Conservation (phyloP, 495 filamentous ascomycete species). For the Ascobolus immersus region DNA sequence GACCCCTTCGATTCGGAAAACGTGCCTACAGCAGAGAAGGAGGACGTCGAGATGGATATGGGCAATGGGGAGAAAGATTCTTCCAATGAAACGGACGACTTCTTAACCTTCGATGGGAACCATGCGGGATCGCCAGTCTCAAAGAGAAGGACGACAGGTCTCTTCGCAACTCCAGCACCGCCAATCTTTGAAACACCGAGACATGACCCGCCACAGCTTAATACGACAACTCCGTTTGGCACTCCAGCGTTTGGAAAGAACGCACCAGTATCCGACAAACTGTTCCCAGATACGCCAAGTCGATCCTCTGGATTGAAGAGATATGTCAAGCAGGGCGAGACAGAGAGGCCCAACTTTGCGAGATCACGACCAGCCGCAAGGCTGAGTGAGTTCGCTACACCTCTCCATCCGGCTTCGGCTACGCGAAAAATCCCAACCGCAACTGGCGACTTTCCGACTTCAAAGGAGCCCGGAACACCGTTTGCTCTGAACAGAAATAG, state of each 20-base stretch:
- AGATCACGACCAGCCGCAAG: slow-evolving; percentile 19
- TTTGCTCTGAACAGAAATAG: slow-evolving; percentile 30
- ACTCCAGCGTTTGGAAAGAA: slow-evolving; percentile 4
- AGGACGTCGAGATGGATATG: too few species aligned
- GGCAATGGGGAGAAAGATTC: too few species aligned
- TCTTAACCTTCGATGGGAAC: too few species aligned
- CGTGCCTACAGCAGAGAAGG: too few species aligned
- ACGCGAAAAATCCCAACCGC: slow-evolving; percentile 43
- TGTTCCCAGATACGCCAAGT: too few species aligned
- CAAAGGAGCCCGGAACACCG: slow-evolving; percentile 42
- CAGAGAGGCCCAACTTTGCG: slow-evolving; percentile 14
- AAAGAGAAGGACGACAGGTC: slow-evolving; percentile 18
- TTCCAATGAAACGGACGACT: too few species aligned
- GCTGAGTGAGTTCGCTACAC: slow-evolving; percentile 24
- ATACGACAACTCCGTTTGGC: too few species aligned
- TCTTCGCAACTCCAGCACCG: slow-evolving; percentile 22
- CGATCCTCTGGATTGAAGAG: slow-evolving; percentile 8
- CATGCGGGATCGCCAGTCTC: slow-evolving; percentile 58
- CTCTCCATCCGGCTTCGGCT: slow-evolving; percentile 22
- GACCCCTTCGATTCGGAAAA: too few species aligned
- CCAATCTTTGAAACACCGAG: slow-evolving; percentile 9
- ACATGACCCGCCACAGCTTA: too few species aligned
- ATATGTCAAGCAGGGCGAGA: slow-evolving; percentile 6
- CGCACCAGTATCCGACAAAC: slow-evolving; percentile 8
- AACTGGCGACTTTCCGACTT: too few species aligned